phyloP scores from a whole-genome alignment of 1,284 basidiomycete genomes.

The Ustilago crameri region DNA sequence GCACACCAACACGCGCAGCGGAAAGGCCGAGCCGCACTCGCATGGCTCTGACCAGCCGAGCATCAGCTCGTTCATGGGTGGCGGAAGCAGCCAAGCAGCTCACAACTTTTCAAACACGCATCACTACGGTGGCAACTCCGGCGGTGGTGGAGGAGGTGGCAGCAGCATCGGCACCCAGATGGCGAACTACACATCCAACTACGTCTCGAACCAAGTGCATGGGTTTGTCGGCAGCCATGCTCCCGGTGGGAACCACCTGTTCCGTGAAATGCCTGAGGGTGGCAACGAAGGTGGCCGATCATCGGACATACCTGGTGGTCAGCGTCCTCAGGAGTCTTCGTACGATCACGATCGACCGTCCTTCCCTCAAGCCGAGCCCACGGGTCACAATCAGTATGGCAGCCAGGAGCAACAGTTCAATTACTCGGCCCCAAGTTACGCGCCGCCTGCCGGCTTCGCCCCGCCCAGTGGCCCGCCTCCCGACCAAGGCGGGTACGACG shows the following conservation, averaged over 20 bases:
- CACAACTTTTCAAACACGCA: constrained; percentile 33
- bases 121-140: constrained; percentile 12
- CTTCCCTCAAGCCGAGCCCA: constrained; percentile 44
- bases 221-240: constrained; percentile 37
- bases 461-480: constrained; percentile 4
- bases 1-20: constrained; percentile 61
- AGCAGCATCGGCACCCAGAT: constrained; percentile 39
- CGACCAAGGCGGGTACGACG: constrained; percentile 25
- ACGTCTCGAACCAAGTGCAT: constrained; percentile 45
- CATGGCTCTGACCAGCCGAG: constrained; percentile 53
- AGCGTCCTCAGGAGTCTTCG: constrained; percentile 7
- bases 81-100: constrained; percentile 44
- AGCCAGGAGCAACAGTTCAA: constrained; percentile 8
- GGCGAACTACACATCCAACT: constrained; percentile 44
- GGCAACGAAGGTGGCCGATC: constrained; percentile 11
- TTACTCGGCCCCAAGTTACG: constrained; percentile 17
- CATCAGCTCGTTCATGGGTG: constrained; percentile 48
- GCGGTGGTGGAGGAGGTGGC: constrained; percentile 24
- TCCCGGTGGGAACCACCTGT: constrained; percentile 30
- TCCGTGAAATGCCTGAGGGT: constrained; percentile 25
- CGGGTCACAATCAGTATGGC: constrained; percentile 22
- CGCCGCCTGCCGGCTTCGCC: constrained; percentile 12
- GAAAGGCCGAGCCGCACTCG: constrained; percentile 58
- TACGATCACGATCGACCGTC: constrained; percentile 24
- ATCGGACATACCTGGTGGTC: constrained; percentile 3